These are phyloP conservation scores for Raffaelea ambrosiae DNA, from an alignment of 2,329 filamentous ascomycete genomes.

Conservation along the genomic window DNA sequence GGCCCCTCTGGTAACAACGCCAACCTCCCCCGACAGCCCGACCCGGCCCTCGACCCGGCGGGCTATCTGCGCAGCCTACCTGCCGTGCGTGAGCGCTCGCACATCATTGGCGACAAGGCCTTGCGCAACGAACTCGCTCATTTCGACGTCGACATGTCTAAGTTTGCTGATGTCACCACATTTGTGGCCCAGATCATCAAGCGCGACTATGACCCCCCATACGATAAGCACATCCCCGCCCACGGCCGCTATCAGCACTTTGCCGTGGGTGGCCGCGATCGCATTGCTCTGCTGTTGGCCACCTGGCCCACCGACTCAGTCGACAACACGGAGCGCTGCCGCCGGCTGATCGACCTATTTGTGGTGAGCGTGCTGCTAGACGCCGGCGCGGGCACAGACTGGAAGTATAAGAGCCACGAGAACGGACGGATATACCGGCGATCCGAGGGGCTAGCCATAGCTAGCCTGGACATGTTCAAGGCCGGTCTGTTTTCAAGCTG, in stretches of 20 bases:
- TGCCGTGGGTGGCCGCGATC: conserved; percentile 67
- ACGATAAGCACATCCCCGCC: conserved; percentile 58
- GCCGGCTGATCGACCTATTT: conserved; percentile 70
- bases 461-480: conserved; percentile 86
- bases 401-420: conserved; percentile 88
- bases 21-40: conserved; percentile 74
- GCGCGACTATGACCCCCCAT: conserved; percentile 47
- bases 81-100: conserved; percentile 73
- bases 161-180: conserved; percentile 72
- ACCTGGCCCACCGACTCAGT: conserved; percentile 56
- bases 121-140: conserved; percentile 70
- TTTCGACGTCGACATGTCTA: conserved; percentile 80
- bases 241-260: conserved; percentile 84
- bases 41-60: conserved; percentile 79
- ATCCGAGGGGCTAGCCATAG: conserved; percentile 79
- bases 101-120: conserved; percentile 67
- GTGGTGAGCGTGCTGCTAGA: conserved; percentile 73
- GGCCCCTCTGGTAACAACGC: too few relatives aligned
- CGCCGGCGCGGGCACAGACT: conserved; percentile 80
- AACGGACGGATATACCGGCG: conserved; percentile 75
- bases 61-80: conserved; percentile 86
- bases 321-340: conserved; percentile 65
- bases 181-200: conserved; percentile 95
- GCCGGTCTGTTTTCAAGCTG: conserved; percentile 80
- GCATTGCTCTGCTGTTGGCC: conserved; percentile 61